Evolutionary conservation across 2,329 filamentous ascomycete genomes (phyloP).

Genomic region (Apiospora malaysiana): DNA sequence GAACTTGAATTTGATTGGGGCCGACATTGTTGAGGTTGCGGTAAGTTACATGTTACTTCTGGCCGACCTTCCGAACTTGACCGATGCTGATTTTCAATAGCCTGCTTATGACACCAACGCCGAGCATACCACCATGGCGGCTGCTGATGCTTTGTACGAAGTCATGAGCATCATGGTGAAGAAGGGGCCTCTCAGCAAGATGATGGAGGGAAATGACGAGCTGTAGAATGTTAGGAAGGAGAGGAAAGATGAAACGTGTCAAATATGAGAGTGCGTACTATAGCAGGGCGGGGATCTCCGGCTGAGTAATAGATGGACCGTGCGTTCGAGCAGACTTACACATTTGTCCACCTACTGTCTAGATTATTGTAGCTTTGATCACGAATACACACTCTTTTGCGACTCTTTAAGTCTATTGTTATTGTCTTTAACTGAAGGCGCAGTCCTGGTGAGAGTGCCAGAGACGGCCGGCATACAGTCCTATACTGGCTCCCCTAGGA

Average conservation of each 20-base stretch:
- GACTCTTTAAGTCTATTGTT: too few species aligned
- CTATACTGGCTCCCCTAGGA: too few species aligned
- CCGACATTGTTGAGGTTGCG: constrained; percentile 77
- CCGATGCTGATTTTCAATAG: constrained; percentile 18
- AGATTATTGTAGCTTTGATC: too few species aligned
- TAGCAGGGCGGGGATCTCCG: too few species aligned
- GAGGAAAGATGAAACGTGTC: not conserved
- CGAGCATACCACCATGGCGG: constrained; percentile 63
- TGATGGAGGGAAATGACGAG: constrained; percentile 28
- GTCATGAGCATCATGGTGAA: constrained; percentile 78
- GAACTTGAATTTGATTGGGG: constrained; percentile 70
- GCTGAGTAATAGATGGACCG: too few species aligned
- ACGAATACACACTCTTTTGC: too few species aligned
- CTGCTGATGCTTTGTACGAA: constrained; percentile 69
- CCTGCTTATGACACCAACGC: constrained; percentile 70
- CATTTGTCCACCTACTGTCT: too few species aligned
- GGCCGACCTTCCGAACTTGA: not conserved
- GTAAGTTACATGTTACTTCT: constrained; percentile 36
- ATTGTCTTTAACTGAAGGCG: too few species aligned
- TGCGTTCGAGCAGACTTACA: too few species aligned
- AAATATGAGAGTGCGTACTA: not conserved
- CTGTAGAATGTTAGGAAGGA: not conserved
- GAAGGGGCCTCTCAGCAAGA: constrained; percentile 62
- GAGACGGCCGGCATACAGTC: too few species aligned
- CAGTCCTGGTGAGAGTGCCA: too few species aligned